These are phyloP conservation scores for Digitaria exilis DNA, from an alignment of 202 grass and related monocot species.

Conservation along the genomic window DNA sequence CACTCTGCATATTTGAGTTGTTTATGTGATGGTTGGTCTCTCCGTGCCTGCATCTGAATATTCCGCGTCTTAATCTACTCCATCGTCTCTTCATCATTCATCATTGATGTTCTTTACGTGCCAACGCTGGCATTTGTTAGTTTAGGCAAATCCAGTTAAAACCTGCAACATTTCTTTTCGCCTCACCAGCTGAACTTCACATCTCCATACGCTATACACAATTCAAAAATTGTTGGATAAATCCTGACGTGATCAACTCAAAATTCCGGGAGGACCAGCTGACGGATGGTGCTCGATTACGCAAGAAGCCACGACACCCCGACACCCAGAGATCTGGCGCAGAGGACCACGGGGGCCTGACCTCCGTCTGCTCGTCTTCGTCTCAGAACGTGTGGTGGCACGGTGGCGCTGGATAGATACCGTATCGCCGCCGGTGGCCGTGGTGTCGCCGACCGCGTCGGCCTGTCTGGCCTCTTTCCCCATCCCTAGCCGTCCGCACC, in stretches of 20 bases:
- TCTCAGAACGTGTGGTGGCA: background rate
- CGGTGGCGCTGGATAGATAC: background rate
- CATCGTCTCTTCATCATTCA: background rate
- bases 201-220: too few species aligned
- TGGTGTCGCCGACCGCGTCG: too few species aligned
- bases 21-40: background rate
- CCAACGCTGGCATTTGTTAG: background rate
- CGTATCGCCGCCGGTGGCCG: background rate
- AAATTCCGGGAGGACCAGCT: background rate
- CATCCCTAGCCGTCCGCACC: background rate
- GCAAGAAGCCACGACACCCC: background rate
- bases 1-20: constrained; percentile 28
- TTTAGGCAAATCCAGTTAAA: background rate
- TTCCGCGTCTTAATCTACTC: background rate
- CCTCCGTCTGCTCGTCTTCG: background rate
- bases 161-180: background rate
- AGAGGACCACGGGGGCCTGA: background rate
- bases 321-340: constrained; percentile 5
- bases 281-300: background rate
- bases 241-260: too few species aligned
- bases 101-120: constrained; percentile 7
- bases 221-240: background rate
- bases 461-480: background rate
- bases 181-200: background rate
- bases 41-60: background rate